A percentile compares a stretch with the other conserved stretches of the same genome.
Evolutionary conservation across 2,329 filamentous ascomycete genomes (phyloP).

Genomic region (Colletotrichum salicis): DNA sequence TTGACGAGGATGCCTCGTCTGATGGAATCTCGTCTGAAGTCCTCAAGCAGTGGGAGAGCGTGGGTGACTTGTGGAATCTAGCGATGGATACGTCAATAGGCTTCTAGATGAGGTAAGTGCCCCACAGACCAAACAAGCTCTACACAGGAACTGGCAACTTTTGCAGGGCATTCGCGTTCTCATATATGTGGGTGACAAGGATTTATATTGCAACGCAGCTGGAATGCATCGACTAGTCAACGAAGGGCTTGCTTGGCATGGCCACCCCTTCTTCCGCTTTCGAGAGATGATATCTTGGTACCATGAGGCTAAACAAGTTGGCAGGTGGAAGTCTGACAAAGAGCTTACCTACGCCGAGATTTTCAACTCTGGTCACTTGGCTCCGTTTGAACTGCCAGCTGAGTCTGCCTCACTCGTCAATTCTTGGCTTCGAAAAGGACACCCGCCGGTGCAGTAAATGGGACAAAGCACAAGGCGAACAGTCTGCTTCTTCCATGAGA

Average conservation of each 20-base stretch:
- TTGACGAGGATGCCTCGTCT: background rate
- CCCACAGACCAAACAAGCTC: background rate
- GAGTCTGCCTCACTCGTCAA: background rate
- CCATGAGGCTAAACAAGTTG: background rate
- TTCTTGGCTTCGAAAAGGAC: background rate
- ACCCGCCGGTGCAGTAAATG: background rate
- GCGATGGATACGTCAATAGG: slow-evolving; percentile 1
- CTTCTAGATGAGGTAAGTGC: background rate
- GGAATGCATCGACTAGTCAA: slow-evolving; percentile 11
- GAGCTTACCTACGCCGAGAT: slow-evolving; percentile 14
- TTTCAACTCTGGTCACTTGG: slow-evolving; percentile 14
- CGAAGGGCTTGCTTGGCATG: slow-evolving; percentile 12
- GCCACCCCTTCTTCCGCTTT: slow-evolving; percentile 12
- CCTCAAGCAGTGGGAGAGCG: background rate
- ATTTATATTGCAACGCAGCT: slow-evolving; percentile 19
- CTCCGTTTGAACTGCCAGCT: slow-evolving; percentile 13
- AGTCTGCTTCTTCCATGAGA: too few species aligned
- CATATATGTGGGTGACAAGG: slow-evolving; percentile 20
- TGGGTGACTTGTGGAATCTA: slow-evolving; percentile 21
- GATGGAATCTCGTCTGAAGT: background rate
- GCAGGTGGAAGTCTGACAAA: slow-evolving; percentile 4
- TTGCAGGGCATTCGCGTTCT: background rate
- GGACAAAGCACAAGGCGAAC: background rate
- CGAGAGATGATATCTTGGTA: slow-evolving; percentile 8
- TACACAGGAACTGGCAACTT: background rate